Conservation (phyloP, 2,329 filamentous ascomycete genomes). For the Huntiella bhutanensis region DNA sequence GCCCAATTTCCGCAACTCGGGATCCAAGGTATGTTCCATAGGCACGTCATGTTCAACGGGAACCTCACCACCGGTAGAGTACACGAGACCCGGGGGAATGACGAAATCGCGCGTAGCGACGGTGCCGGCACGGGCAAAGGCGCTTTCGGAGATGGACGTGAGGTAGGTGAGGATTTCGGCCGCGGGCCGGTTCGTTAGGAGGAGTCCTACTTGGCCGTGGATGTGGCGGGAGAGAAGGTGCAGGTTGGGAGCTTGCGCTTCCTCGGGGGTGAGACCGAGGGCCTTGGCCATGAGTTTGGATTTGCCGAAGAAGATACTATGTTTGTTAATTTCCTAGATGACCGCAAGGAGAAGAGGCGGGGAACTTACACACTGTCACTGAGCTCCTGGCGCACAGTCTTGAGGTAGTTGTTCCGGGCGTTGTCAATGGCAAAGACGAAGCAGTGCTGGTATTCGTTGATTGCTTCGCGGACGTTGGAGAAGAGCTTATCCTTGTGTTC, state of each 20-base stretch:
- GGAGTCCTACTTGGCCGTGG: conserved; percentile 65
- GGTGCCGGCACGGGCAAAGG: conserved; percentile 81
- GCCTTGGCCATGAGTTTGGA: conserved; percentile 98
- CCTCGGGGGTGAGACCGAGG: conserved; percentile 58
- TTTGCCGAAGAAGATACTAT: conserved; percentile 92
- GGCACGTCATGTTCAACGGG: conserved; percentile 66
- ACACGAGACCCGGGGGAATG: conserved; percentile 67
- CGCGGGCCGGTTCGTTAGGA: conserved; percentile 68
- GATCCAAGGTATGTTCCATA: conserved; percentile 74
- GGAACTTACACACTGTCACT: conserved; percentile 55
- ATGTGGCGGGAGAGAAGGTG: conserved; percentile 51
- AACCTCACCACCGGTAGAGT: conserved; percentile 63
- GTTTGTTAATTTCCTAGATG: not conserved
- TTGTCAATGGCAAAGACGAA: conserved; percentile 91
- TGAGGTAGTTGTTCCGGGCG: conserved; percentile 94
- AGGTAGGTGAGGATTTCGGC: conserved; percentile 55
- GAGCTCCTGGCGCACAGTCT: conserved; percentile 72
- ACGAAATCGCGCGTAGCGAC: conserved; percentile 55
- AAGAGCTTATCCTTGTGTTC: conserved; percentile 85
- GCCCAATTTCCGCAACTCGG: conserved; percentile 70
- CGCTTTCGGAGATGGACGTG: conserved; percentile 48
- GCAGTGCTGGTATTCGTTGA: conserved; percentile 74
- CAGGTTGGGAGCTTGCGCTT: conserved; percentile 65
- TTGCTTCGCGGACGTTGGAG: conserved; percentile 66
- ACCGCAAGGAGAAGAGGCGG: no score